Evolutionary conservation across 495 filamentous ascomycete genomes (phyloP), one percentile per base, ranked within the genome.

Genomic region (Talaromyces trachyspermus): DNA sequence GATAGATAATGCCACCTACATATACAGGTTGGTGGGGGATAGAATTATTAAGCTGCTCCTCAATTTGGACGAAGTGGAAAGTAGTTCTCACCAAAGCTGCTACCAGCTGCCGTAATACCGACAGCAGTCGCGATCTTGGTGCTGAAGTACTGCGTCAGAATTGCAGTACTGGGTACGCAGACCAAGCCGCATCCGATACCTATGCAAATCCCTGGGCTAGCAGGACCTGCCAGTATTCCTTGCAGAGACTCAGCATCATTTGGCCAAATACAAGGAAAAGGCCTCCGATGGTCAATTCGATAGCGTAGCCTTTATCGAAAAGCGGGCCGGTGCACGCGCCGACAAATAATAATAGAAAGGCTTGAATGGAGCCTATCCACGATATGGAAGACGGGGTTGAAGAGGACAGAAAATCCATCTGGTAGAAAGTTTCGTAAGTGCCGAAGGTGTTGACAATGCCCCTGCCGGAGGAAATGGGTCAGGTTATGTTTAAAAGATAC

Each of bases 301-400:
- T 69, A 7, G 88, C 84, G 2, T 86, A 86, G 47, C 86, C 81
- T 49, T 76, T 81, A 56, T 94, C 89, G 54, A 81, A 89, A 12
- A 89, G 49, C 20, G 80, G 83, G 1, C 86, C 86, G 30, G 78
- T 66, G 23, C 86, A 64, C 23, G 80, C 71, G 12, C 83, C 82
- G 46, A 61, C 39, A 10, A 54, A 42, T 17, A 49, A 15, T 17
- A 49, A n/a, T 18, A 49, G 15, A 41, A 49, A 49, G 37, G 35
- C 33, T 17, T 41, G 36, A 14, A 49, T 41, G 22, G 46, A 40
- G 12, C 35, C 33, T 26, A 49, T 42, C 46, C 46, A 49, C 4
- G 76, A 70, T 1, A 49, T 39, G 10, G 33, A 19, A 6, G 46
- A 49, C 18, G 43, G 20, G 4, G 42, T 39, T 17, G 27, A 35